Percentiles rank a stretch among this genome's conserved stretches.
Evolutionary conservation across 2,329 filamentous ascomycete species (phyloP).

Genomic region (Exserohilum rostratum): DNA sequence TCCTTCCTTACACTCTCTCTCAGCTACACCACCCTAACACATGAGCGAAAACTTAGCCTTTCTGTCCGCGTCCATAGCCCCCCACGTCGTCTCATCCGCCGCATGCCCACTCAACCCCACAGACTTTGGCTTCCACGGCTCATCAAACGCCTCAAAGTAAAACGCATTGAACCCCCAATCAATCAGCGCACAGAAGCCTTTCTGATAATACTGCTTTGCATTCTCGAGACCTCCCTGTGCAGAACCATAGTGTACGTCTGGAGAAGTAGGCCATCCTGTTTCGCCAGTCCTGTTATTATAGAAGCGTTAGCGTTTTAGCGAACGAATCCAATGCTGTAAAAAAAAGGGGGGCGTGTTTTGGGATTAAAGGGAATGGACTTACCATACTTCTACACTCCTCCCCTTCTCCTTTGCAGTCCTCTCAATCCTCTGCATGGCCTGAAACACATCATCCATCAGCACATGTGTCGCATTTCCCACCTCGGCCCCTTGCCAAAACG

Average conservation of each 20-base stretch:
- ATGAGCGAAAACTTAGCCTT: slow-evolving; percentile 61
- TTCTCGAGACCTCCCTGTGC: slow-evolving; percentile 66
- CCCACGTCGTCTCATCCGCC: slow-evolving; percentile 72
- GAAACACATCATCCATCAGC: slow-evolving; percentile 71
- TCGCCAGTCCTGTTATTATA: slow-evolving; percentile 18
- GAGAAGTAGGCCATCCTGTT: slow-evolving; percentile 42
- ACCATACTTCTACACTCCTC: slow-evolving; percentile 64
- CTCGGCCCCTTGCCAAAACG: slow-evolving; percentile 72
- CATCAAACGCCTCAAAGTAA: slow-evolving; percentile 76
- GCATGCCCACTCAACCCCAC: slow-evolving; percentile 67
- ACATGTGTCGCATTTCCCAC: slow-evolving; percentile 58
- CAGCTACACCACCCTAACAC: slow-evolving; percentile 46
- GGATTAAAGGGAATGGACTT: too few relatives aligned
- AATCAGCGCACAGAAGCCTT: slow-evolving; percentile 68
- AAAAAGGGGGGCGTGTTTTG: too few relatives aligned
- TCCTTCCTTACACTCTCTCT: too few relatives aligned
- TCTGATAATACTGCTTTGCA: slow-evolving; percentile 65
- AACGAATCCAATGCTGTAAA: too few relatives aligned
- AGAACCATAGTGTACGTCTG: slow-evolving; percentile 65
- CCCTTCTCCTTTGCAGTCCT: slow-evolving; percentile 59
- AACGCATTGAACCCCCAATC: slow-evolving; percentile 72
- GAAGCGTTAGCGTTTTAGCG: too few relatives aligned
- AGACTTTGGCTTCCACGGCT: slow-evolving; percentile 71
- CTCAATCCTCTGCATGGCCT: slow-evolving; percentile 69
- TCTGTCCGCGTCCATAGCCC: slow-evolving; percentile 67